phyloP scores from a whole-genome alignment of 257 asterid genomes.

The Rhazya stricta region DNA sequence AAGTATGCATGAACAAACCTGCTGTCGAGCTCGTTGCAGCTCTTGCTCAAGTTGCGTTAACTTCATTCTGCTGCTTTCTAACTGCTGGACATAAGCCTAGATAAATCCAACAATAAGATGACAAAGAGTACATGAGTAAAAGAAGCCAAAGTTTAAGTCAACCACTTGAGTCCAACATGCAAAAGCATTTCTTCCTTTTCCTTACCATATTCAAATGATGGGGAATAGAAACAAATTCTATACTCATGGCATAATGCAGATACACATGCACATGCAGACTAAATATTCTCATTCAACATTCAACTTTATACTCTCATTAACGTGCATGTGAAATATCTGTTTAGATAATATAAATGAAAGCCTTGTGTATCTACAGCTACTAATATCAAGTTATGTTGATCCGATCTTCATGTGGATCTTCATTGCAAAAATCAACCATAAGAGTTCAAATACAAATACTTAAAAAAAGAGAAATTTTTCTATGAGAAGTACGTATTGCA shows the following conservation, averaged over 20 bases:
- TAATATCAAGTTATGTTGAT: background rate
- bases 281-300: background rate
- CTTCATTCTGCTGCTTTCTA: slow-evolving; percentile 99
- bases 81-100: slow-evolving; percentile 95
- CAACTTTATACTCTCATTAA: no score
- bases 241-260: background rate
- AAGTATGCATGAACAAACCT: slow-evolving; percentile 37
- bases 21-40: slow-evolving; percentile 98
- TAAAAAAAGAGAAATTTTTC: no score
- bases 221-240: background rate
- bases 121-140: background rate
- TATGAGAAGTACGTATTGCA: no score
- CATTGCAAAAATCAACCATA: background rate
- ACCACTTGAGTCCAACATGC: background rate
- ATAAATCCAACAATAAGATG: slow-evolving; percentile 20
- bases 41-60: slow-evolving; percentile 98
- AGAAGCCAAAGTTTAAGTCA: background rate
- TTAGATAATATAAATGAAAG: background rate
- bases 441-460: no score
- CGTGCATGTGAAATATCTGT: background rate
- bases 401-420: background rate
- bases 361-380: background rate
- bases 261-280: background rate
- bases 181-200: background rate
- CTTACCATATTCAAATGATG: background rate